A percentile compares a stretch with the other conserved stretches of the same genome.
Conservation (phyloP, 2,329 filamentous ascomycete species). For the Aspergillus alliaceus region DNA sequence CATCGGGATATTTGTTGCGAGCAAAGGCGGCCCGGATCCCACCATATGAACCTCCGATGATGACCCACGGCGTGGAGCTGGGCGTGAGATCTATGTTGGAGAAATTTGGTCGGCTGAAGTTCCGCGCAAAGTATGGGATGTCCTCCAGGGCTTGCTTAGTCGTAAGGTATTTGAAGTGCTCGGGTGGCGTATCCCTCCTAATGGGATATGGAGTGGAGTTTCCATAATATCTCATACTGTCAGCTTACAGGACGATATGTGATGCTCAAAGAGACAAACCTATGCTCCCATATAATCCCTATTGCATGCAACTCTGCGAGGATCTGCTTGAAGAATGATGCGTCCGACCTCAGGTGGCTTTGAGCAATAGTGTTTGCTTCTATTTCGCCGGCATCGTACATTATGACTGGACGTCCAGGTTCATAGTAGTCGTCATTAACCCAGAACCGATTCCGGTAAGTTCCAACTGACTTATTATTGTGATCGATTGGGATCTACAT, state of each 20-base stretch:
- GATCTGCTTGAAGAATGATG: slow-evolving; percentile 31
- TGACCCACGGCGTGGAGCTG: slow-evolving; percentile 45
- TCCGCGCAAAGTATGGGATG: slow-evolving; percentile 45
- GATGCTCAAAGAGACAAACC: slow-evolving; percentile 26
- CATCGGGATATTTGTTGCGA: slow-evolving; percentile 44
- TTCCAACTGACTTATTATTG: slow-evolving; percentile 40
- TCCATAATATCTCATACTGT: slow-evolving; percentile 42
- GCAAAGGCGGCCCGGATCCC: slow-evolving; percentile 46
- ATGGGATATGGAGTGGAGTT: slow-evolving; percentile 41
- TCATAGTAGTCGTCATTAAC: slow-evolving; percentile 56
- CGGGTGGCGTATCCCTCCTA: slow-evolving; percentile 34
- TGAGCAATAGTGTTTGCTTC: slow-evolving; percentile 27
- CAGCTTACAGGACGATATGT: background rate
- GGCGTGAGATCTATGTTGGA: slow-evolving; percentile 40
- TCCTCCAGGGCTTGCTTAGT: slow-evolving; percentile 47
- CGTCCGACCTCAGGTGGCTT: slow-evolving; percentile 9
- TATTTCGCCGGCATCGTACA: slow-evolving; percentile 51
- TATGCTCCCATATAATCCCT: slow-evolving; percentile 45
- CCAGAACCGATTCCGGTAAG: slow-evolving; percentile 57
- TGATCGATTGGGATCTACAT: slow-evolving; percentile 35
- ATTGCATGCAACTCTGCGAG: slow-evolving; percentile 38
- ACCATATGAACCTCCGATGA: slow-evolving; percentile 49
- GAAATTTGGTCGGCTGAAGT: slow-evolving; percentile 35
- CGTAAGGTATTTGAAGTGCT: slow-evolving; percentile 44
- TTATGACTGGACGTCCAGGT: slow-evolving; percentile 53